phyloP scores from a whole-genome alignment of 352 stramenopile genomes.

The Globisporangium cederbergense region DNA sequence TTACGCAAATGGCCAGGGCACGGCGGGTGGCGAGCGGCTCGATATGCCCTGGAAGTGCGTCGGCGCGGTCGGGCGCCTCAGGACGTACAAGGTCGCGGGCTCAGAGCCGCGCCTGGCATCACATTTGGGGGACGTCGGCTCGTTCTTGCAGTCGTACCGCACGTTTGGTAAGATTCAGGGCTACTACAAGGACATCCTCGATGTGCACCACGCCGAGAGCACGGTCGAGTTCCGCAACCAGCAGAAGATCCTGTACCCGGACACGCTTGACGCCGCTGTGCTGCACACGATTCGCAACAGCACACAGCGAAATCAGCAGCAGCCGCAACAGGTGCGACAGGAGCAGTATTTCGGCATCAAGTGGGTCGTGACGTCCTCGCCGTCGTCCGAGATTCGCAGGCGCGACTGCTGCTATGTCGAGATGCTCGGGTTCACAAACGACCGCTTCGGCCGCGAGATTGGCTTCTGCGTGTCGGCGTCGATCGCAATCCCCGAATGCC shows the following conservation, averaged over 20 bases:
- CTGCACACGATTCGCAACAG: slow-evolving; percentile 26
- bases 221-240: slow-evolving; percentile 37
- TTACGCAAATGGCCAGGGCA: slow-evolving; percentile 14
- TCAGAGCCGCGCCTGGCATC: slow-evolving; percentile 10
- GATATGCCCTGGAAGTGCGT: slow-evolving; percentile 38
- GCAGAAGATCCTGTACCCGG: slow-evolving; percentile 43
- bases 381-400: slow-evolving; percentile 20
- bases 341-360: slow-evolving; percentile 54
- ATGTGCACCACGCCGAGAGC: slow-evolving; percentile 33
- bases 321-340: slow-evolving; percentile 11
- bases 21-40: slow-evolving; percentile 23
- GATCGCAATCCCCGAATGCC: slow-evolving; percentile 43
- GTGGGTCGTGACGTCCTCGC: slow-evolving; percentile 35
- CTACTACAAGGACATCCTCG: slow-evolving; percentile 44
- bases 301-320: neutral
- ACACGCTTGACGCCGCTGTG: slow-evolving; percentile 37
- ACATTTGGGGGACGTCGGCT: slow-evolving; percentile 7
- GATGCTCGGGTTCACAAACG: slow-evolving; percentile 45
- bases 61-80: slow-evolving; percentile 32
- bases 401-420: slow-evolving; percentile 49
- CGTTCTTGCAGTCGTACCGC: slow-evolving; percentile 35
- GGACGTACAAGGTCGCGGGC: slow-evolving; percentile 38
- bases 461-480: slow-evolving; percentile 39
- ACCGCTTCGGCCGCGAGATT: slow-evolving; percentile 33
- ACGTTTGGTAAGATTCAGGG: slow-evolving; percentile 49